A percentile compares a stretch with the other conserved stretches of the same genome.
These are phyloP conservation scores for Cucurbita maxima DNA, from an alignment of 306 rosid species.

Conservation along the genomic window DNA sequence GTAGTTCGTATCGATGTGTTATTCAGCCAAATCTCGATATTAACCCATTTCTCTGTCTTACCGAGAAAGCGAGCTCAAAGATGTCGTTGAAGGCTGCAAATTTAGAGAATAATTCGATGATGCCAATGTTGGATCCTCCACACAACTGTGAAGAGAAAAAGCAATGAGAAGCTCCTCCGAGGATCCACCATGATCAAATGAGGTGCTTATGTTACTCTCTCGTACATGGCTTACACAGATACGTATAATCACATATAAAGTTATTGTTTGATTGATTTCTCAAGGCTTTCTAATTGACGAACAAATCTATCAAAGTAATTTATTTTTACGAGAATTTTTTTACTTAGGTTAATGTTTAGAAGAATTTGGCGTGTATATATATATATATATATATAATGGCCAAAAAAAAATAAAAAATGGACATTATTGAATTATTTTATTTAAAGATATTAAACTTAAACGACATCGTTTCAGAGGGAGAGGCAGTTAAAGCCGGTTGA, in stretches of 20 bases:
- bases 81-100: constrained; percentile 33
- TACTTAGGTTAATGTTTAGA: too few species aligned
- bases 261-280: too few species aligned
- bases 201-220: constrained; percentile 74
- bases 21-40: neutral
- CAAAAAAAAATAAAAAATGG: too few species aligned
- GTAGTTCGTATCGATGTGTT: constrained; percentile 9
- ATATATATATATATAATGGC: too few species aligned
- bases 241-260: neutral
- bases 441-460: neutral
- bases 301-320: too few species aligned
- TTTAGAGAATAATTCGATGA: constrained; percentile 29
- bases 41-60: neutral
- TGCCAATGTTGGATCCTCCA: constrained; percentile 66
- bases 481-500: constrained; percentile 8
- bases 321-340: too few species aligned
- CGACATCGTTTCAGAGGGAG: neutral
- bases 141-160: constrained; percentile 29
- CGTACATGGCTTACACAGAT: constrained; percentile 91
- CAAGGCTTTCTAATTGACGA: too few species aligned
- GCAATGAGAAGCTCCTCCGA: constrained; percentile 45
- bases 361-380: too few species aligned
- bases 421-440: too few species aligned
- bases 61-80: neutral
- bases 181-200: constrained; percentile 86